Conservation (phyloP, 164 flowering plant species). For the Malania oleifera region DNA sequence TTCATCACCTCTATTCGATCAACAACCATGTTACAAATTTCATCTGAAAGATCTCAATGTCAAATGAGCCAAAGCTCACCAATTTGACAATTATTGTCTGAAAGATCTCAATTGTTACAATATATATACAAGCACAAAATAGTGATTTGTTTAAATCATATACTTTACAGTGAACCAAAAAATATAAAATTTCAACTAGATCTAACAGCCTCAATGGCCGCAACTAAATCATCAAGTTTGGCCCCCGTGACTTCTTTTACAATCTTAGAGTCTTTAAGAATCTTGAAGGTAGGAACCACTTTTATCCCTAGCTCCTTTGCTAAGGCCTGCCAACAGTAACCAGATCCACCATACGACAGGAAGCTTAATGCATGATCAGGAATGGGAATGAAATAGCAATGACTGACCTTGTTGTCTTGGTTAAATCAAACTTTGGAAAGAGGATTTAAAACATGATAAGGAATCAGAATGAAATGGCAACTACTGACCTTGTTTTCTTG, state of each 20-base stretch:
- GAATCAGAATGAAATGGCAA: not conserved
- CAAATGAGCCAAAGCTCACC: no score
- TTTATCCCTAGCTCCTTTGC: conserved; percentile 91
- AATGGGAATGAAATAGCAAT: no score
- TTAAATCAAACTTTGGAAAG: conserved; percentile 87
- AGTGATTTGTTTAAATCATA: no score
- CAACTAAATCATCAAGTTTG: conserved; percentile 64
- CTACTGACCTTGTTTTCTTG: conserved; percentile 75
- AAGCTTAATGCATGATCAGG: not conserved
- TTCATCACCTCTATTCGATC: no score
- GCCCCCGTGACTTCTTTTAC: conserved; percentile 92
- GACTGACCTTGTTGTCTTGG: no score
- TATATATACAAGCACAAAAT: no score
- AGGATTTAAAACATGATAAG: not conserved
- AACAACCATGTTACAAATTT: no score
- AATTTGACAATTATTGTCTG: conserved; percentile 1
- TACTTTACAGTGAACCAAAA: not conserved
- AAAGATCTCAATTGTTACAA: not conserved
- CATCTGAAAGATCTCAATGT: no score
- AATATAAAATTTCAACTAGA: conserved; percentile 32
- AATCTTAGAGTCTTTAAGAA: conserved; percentile 62
- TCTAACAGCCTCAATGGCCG: conserved; percentile 62
- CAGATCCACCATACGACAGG: conserved; percentile 10
- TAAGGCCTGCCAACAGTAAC: conserved; percentile 50
- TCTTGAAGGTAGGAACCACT: conserved; percentile 96